Conservation (phyloP, 306 rosid genomes). For the Prunus armeniaca region DNA sequence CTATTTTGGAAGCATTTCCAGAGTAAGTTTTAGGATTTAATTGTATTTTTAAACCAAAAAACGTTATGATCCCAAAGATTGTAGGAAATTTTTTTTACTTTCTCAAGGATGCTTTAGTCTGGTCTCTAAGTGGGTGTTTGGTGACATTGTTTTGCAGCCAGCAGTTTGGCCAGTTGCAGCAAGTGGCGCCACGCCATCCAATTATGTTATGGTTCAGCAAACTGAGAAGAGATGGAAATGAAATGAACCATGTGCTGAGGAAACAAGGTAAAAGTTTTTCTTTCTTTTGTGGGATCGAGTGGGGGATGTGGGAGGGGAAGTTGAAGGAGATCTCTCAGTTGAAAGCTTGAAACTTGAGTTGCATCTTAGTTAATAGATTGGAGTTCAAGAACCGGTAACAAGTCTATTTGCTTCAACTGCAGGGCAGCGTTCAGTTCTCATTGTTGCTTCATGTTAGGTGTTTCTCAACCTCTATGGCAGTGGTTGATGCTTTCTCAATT, state of each 20-base stretch:
- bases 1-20: not conserved
- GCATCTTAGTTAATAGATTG: slow-evolving; percentile 2
- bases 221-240: not conserved
- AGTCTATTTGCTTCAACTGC: slow-evolving; percentile 11
- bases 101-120: not conserved
- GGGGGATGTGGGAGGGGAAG: not conserved
- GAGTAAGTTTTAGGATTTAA: not conserved
- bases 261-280: not conserved
- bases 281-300: not conserved
- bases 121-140: not conserved
- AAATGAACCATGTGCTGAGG: not conserved
- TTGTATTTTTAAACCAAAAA: not conserved
- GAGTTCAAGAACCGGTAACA: not conserved
- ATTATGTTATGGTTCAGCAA: not conserved
- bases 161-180: not conserved
- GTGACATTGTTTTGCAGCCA: not conserved
- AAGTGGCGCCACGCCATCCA: not conserved
- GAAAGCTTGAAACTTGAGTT: not conserved
- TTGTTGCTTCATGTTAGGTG: not conserved
- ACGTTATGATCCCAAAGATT: not conserved
- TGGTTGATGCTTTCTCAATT: not conserved
- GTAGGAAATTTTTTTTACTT: not conserved
- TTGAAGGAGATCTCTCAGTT: not conserved
- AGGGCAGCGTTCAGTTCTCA: not conserved
- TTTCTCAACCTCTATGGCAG: not conserved